Evolutionary conservation across 768 basidiomycete species (phyloP), one percentile per base, ranked within the genome.

Genomic region (Tricholoma furcatifolium): DNA sequence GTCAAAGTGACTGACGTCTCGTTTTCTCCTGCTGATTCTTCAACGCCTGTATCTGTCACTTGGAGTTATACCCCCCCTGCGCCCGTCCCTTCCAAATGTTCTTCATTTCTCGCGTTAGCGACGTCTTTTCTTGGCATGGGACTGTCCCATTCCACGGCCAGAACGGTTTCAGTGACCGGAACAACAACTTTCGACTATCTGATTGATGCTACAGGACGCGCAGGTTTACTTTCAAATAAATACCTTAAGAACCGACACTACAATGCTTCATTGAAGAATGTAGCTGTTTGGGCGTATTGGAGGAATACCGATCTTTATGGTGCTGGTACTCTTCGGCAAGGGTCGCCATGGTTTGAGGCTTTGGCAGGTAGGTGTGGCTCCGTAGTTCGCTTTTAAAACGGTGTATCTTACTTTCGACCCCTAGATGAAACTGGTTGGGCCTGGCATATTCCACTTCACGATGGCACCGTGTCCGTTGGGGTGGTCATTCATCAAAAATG

Each of bases 271-370:
- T 62, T 91, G 48, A 84, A 81, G 62, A 91, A 91, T 60, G 74
- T 89, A 14, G 88, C 88, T 3, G 73, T 85, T 18, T 91, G 88
- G 88, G 88, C 82, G 3, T 91, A 91, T 60, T 91, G 87, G 87
- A 72, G 64, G 35, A 74, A 75, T 17, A 76, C 76, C 1, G 74
- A 69, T 14, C 72, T 70, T 32, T 91, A 85, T 61, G 80, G 79
- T 3, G 53, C 54, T 21, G 77, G 76, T 38, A 78, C 81, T 3
- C 43, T 63, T 15, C 73, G 83, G 36, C 71, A 80, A 63, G 82
- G 83, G 8, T 74, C 83, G 0, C 84, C 84, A 9, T 83, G 81
- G 79, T 85, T 86, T 57, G 88, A 91, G 65, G 84, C 87, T 5
- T 67, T 90, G 39, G 82, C 79, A 62, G 86, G 88, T 81, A 54